Evolutionary conservation across 192 early-diverging fungal genomes (phyloP), one percentile per base, ranked within the genome.

Genomic region (Gonapodya prolifera): DNA sequence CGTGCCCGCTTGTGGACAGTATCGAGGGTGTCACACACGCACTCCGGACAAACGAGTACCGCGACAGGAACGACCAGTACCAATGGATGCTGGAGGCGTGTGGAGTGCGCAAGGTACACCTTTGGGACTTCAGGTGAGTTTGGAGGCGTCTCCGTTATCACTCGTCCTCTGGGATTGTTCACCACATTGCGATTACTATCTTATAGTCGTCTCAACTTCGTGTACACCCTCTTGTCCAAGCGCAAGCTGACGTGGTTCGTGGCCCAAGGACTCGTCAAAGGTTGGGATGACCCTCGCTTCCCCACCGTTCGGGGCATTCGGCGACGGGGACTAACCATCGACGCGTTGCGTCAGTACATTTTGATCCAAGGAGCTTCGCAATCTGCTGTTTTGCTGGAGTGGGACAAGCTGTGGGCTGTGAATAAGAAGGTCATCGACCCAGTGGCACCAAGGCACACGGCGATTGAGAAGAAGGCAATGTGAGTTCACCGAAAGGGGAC

Each of bases 391-490:
- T 84, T 91, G 69, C 83, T 99, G 69, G 96, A 98, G 84, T 99
- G 98, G 98, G 98, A 99, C 86, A 99, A 99, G 85, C 89, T 99
- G 77, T 99, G 98, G 98, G 86, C 95, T 29, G 77, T 93, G 35
- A 99, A 99, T 89, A 96, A 95, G 82, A 94, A 95, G 85, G 84
- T 94, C 75, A 96, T 99, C 80, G 98, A 99, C 79, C 98, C 96
- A 1, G 82, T 97, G 76, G 92, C 96, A 30, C 96, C 96, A 16
- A 87, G 96, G 75, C 94, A 97, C 80, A 93, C 91, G 2, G 94
- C 93, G 16, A 75, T 99, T 34, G 82, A 89, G 34, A 84, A 83
- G 34, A 83, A 90, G 16, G 87, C 90, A 69, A 83, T 93, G 86
- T 91, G 86, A 34, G 87, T 84, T 0, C 1, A 29, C 28, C 32